Conservation (phyloP, 2,329 filamentous ascomycete species). For the Paraphaeosphaeria sporulosa region DNA sequence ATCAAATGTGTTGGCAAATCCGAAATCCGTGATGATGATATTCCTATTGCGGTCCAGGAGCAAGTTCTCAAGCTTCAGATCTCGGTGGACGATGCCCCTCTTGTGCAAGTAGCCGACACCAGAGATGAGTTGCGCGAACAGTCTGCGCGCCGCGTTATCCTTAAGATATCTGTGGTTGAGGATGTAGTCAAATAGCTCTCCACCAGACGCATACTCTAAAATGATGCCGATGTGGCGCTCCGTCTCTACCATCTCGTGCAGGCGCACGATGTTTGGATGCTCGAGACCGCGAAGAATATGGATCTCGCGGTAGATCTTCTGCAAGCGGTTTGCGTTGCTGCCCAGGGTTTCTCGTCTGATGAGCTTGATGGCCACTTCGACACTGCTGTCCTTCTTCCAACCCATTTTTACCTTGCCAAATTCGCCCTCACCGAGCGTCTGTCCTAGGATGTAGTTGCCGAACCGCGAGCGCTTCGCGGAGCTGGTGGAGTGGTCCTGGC, state of each 20-base stretch:
- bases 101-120: conserved; percentile 98
- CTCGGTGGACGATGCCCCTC: conserved; percentile 97
- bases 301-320: conserved; percentile 98
- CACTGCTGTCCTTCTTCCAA: conserved; percentile 94
- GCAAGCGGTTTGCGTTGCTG: conserved; percentile 84
- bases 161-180: conserved; percentile 96
- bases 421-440: conserved; percentile 96
- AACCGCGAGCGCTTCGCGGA: conserved; percentile 83
- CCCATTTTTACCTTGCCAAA: conserved; percentile 99
- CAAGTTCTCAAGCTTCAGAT: conserved; percentile 95
- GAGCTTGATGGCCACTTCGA: conserved; percentile 95
- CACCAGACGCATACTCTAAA: conserved; percentile 95
- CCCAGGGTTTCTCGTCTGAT: conserved; percentile 92
- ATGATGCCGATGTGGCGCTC: conserved; percentile 98
- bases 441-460: conserved; percentile 93
- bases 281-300: conserved; percentile 85
- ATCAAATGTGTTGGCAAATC: conserved; percentile 98
- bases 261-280: conserved; percentile 94
- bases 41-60: conserved; percentile 95
- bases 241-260: conserved; percentile 99
- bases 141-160: conserved; percentile 84
- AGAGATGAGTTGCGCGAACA: conserved; percentile 95
- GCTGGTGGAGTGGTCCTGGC: conserved; percentile 66
- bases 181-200: conserved; percentile 98
- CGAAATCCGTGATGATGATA: conserved; percentile 99